Conservation (phyloP, 768 basidiomycete genomes). For the Mycena vulgaris region DNA sequence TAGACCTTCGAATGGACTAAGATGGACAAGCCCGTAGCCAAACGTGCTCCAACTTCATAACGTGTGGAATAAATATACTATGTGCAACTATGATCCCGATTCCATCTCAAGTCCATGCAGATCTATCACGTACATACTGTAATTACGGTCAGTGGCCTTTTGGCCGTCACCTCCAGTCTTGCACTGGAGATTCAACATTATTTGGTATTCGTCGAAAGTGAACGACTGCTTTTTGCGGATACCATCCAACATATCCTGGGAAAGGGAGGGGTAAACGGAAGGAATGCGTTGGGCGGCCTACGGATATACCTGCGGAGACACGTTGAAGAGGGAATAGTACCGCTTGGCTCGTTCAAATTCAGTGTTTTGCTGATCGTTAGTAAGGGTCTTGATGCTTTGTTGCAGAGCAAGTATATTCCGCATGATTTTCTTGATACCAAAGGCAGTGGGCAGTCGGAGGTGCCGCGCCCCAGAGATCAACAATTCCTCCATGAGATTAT, state of each 20-base stretch:
- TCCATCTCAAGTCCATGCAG: conserved; percentile 85
- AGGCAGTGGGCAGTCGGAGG: conserved; percentile 77
- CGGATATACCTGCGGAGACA: conserved; percentile 79
- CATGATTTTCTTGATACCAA: conserved; percentile 89
- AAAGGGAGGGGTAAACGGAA: not conserved
- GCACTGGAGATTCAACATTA: conserved; percentile 91
- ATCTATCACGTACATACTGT: conserved; percentile 92
- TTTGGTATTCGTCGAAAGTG: conserved; percentile 93
- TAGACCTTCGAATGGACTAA: conserved; percentile 33
- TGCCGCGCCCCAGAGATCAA: conserved; percentile 82
- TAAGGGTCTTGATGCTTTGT: conserved; percentile 88
- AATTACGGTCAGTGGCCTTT: conserved; percentile 77
- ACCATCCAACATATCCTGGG: conserved; percentile 82
- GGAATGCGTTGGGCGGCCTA: conserved; percentile 9
- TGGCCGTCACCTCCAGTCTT: conserved; percentile 72
- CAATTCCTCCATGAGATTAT: conserved; percentile 86
- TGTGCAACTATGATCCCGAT: conserved; percentile 42
- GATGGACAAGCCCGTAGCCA: conserved; percentile 5
- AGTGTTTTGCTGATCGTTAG: conserved; percentile 69
- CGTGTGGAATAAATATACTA: conserved; percentile 35
- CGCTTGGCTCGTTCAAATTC: conserved; percentile 83
- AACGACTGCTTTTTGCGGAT: conserved; percentile 77
- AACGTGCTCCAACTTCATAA: not conserved
- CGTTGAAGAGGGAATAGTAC: conserved; percentile 86
- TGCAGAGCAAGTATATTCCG: conserved; percentile 94